These are phyloP conservation scores for Hypoxylon sp. DNA, from an alignment of 2,329 filamentous ascomycete species.

Conservation along the genomic window DNA sequence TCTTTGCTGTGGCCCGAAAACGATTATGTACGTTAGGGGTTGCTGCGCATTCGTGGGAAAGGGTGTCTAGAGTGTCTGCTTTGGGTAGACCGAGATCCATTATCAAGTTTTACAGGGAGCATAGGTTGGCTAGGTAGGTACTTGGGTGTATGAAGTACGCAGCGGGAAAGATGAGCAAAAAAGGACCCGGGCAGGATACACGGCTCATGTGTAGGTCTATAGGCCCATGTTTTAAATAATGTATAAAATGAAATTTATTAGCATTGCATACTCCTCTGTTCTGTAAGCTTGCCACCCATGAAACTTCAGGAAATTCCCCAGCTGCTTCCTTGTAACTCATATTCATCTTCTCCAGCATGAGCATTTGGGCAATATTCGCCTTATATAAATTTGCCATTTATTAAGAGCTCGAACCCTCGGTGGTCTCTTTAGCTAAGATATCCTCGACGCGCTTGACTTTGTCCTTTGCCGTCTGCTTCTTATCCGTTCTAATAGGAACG, in stretches of 20 bases:
- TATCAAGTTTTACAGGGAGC: neutral
- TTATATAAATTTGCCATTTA: neutral
- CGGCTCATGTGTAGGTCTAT: slow-evolving; percentile 10
- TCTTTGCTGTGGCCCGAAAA: neutral
- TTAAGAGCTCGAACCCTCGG: slow-evolving; percentile 9
- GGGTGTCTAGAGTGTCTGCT: neutral
- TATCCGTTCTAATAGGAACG: slow-evolving; percentile 74
- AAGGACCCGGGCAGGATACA: slow-evolving; percentile 1
- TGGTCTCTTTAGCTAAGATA: slow-evolving; percentile 55
- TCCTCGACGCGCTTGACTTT: slow-evolving; percentile 76
- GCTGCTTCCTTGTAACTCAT: neutral
- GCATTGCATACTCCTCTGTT: neutral
- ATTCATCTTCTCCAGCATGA: neutral
- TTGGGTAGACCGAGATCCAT: neutral
- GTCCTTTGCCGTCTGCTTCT: slow-evolving; percentile 82
- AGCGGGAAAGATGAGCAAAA: neutral
- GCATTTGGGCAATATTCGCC: neutral
- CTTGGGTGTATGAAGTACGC: slow-evolving; percentile 4
- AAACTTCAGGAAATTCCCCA: neutral
- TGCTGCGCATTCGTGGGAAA: neutral
- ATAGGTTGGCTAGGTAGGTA: neutral
- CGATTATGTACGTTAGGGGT: neutral
- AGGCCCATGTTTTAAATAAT: slow-evolving; percentile 23
- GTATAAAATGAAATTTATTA: slow-evolving; percentile 18
- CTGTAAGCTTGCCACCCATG: neutral